These are phyloP conservation scores for Alloteropsis angusta DNA, from an alignment of 202 grass and related monocot species.

Conservation along the genomic window DNA sequence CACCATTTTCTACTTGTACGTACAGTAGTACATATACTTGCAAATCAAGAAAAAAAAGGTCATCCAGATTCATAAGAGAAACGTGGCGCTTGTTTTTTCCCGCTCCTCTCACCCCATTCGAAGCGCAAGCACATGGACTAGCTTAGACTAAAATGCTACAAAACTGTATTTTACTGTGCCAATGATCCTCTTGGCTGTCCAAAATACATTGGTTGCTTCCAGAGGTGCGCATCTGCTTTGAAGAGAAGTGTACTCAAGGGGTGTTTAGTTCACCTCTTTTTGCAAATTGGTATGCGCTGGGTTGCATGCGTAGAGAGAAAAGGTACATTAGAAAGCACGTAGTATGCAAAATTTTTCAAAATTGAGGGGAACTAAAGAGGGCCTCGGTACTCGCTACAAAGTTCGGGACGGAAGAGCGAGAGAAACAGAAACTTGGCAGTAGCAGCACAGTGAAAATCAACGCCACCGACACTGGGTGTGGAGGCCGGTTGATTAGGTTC, in stretches of 20 bases:
- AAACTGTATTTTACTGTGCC: too few relatives aligned
- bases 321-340: too few relatives aligned
- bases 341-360: too few relatives aligned
- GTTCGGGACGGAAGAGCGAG: too few relatives aligned
- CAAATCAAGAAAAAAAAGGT: background rate
- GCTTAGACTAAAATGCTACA: background rate
- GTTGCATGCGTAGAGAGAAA: too few relatives aligned
- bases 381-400: too few relatives aligned
- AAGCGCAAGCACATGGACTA: background rate
- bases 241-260: too few relatives aligned
- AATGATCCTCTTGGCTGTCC: too few relatives aligned
- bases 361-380: too few relatives aligned
- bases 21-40: background rate
- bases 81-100: background rate
- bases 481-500: background rate
- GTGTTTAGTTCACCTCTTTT: too few relatives aligned
- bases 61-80: background rate
- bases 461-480: slow-evolving; percentile 7
- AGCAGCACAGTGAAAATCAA: background rate
- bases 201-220: background rate
- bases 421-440: background rate
- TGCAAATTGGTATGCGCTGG: too few relatives aligned
- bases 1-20: too few relatives aligned
- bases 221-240: background rate
- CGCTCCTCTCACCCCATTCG: background rate